Evolutionary conservation across 805 yeast species (phyloP), one percentile per base, ranked within the genome.

Genomic region (Teunomyces gatunensis): DNA sequence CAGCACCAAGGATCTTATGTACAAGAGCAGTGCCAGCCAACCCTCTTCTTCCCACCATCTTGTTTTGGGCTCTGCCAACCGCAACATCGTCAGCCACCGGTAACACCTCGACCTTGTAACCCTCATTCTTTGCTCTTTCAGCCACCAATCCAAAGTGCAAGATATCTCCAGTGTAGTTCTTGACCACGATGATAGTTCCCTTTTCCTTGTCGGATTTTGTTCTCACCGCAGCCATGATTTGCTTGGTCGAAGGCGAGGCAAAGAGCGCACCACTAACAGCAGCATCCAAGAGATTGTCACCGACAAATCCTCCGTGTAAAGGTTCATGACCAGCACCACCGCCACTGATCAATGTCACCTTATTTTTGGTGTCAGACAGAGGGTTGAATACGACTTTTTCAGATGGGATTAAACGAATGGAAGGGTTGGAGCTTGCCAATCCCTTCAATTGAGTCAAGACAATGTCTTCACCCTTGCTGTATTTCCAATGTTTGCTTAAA

Each of bases 311-410:
- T 6, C 88, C 91, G 60, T 92, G 97, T 3, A 90, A 75, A 21
- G 97, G 97, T 67, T 91, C 98, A 61, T 91, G 98, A 42, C 98
- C 98, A 11, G 91, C 83, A 23, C 97, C 97, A 47, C 98, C 98
- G 50, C 97, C 97, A 29, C 96, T 83, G 23, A 91, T 69, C 43
- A 91, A 59, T 5, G 88, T 79, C 39, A 90, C 86, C 58, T 87
- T 85, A 23, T 74, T 68, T n/a, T 54, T 40, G 15, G 63, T 57
- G 39, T 63, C 59, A n/a, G 71, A 59, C 46, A 68, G 51, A 15
- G 75, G 70, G 49, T 73, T 69, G 63, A 68, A 79, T 9, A 81
- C 75, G 4, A 83, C 85, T 49, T 77, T 73, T 59, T 84, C 87
- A 5, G 74, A 58, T 32, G 81, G 81, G 42, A 84, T 77, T 34